Conservation (phyloP, 352 stramenopile species). For the Chrysophaeum taylorii region DNA sequence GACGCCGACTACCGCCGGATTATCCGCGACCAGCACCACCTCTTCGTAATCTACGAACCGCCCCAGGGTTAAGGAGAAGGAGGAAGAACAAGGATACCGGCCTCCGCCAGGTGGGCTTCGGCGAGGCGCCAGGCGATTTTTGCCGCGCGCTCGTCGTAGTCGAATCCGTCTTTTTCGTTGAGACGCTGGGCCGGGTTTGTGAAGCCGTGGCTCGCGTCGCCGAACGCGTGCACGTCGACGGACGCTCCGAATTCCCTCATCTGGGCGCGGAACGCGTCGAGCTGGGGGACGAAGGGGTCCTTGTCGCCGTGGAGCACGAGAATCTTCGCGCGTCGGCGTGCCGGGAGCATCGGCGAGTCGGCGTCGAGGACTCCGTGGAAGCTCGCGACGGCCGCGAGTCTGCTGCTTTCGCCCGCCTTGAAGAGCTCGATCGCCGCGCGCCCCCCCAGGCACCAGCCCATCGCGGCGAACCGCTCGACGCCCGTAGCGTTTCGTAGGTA, state of each 20-base stretch:
- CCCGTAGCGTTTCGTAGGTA: no score
- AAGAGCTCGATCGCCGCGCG: conserved; percentile 39
- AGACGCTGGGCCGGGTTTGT: conserved; percentile 46
- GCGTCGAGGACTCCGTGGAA: conserved; percentile 48
- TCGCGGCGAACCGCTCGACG: conserved; percentile 29
- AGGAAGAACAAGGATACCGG: background rate
- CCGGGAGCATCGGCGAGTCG: background rate
- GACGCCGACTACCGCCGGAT: conserved; percentile 72
- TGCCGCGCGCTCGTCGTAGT: conserved; percentile 32
- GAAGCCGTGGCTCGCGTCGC: conserved; percentile 40
- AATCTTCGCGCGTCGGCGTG: conserved; percentile 15
- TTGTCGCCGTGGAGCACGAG: conserved; percentile 37
- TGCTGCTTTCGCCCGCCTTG: conserved; percentile 14
- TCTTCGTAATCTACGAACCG: background rate
- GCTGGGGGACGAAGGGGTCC: conserved; percentile 42
- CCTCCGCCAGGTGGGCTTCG: background rate
- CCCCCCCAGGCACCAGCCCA: conserved; percentile 47
- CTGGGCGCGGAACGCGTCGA: conserved; percentile 27
- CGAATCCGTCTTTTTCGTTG: conserved; percentile 41
- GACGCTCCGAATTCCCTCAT: conserved; percentile 19
- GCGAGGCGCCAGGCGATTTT: conserved; percentile 25
- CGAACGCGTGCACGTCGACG: conserved; percentile 23
- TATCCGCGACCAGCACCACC: conserved; percentile 38
- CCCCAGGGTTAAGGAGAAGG: background rate
- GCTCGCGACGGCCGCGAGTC: conserved; percentile 32